A percentile compares a stretch with the other conserved stretches of the same genome.
These are phyloP conservation scores for Metschnikowia dekortorum DNA, from an alignment of 805 yeast species.

Conservation along the genomic window DNA sequence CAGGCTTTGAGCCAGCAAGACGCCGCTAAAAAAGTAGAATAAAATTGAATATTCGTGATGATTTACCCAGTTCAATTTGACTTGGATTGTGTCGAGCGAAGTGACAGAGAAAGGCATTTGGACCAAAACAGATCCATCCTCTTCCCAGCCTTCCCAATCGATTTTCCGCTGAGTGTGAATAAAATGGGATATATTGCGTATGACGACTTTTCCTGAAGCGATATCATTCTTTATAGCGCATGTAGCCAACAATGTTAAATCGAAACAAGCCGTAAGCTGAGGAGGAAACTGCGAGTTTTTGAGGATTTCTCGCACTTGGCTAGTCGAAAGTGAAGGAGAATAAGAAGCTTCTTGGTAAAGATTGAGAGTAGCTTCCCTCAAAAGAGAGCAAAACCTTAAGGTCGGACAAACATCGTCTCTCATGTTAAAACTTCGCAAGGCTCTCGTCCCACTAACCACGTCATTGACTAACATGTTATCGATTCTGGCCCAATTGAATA, in stretches of 20 bases:
- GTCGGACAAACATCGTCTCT: constrained; percentile 5
- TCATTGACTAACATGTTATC: constrained; percentile 27
- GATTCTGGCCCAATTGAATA: constrained; percentile 30
- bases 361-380: constrained; percentile 27
- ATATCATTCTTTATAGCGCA: constrained; percentile 26
- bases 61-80: constrained; percentile 38
- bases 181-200: constrained; percentile 16
- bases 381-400: constrained; percentile 20
- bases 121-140: constrained; percentile 20
- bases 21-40: constrained; percentile 41
- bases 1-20: constrained; percentile 10
- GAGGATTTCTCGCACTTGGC: constrained; percentile 13
- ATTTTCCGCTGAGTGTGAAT: constrained; percentile 17
- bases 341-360: constrained; percentile 26
- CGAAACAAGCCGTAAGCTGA: constrained; percentile 32
- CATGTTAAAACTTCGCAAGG: constrained; percentile 14
- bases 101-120: constrained; percentile 2
- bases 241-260: constrained; percentile 22
- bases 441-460: constrained; percentile 21
- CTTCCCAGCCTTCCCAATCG: constrained; percentile 26
- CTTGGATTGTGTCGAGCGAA: constrained; percentile 6
- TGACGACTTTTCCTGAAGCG: constrained; percentile 18
- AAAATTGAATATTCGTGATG: constrained; percentile 40
- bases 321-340: constrained; percentile 15
- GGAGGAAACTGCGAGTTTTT: constrained; percentile 5